These are phyloP conservation scores for Epichloe uncinata DNA, from an alignment of 2,329 filamentous ascomycete species.

Conservation along the genomic window DNA sequence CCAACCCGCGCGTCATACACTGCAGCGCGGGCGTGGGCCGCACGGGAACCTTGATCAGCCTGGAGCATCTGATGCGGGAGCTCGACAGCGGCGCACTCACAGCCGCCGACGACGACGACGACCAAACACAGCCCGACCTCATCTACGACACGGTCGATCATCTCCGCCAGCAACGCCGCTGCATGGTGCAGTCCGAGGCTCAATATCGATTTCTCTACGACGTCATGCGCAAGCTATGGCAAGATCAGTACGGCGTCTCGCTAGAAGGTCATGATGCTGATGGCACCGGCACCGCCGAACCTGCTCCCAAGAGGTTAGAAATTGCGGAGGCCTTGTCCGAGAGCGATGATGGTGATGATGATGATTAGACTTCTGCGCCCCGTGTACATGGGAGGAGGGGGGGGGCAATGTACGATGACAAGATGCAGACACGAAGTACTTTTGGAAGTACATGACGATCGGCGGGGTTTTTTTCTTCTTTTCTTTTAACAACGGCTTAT, in stretches of 20 bases:
- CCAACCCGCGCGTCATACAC: slow-evolving; percentile 63
- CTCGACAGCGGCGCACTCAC: slow-evolving; percentile 58
- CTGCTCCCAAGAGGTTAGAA: slow-evolving; percentile 40
- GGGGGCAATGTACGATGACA: neutral
- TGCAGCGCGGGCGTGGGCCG: slow-evolving; percentile 89
- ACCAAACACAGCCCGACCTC: slow-evolving; percentile 52
- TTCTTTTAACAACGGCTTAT: no score
- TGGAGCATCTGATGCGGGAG: slow-evolving; percentile 83
- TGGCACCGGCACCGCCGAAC: slow-evolving; percentile 27
- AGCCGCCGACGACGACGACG: no score
- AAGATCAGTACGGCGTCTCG: slow-evolving; percentile 44
- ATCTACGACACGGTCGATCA: slow-evolving; percentile 68
- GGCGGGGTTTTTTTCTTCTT: no score
- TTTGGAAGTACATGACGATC: no score
- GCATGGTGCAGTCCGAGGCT: slow-evolving; percentile 84
- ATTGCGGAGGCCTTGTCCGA: slow-evolving; percentile 30
- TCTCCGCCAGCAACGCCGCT: slow-evolving; percentile 75
- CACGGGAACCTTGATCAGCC: slow-evolving; percentile 86
- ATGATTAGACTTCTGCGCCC: neutral
- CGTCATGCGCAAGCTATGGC: slow-evolving; percentile 63
- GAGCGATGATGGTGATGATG: neutral
- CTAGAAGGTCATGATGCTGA: slow-evolving; percentile 18
- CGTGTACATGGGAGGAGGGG: neutral
- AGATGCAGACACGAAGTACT: neutral
- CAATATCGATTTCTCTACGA: slow-evolving; percentile 87